Conservation (phyloP, 1,284 basidiomycete species). For the Puccinia novopanici region DNA sequence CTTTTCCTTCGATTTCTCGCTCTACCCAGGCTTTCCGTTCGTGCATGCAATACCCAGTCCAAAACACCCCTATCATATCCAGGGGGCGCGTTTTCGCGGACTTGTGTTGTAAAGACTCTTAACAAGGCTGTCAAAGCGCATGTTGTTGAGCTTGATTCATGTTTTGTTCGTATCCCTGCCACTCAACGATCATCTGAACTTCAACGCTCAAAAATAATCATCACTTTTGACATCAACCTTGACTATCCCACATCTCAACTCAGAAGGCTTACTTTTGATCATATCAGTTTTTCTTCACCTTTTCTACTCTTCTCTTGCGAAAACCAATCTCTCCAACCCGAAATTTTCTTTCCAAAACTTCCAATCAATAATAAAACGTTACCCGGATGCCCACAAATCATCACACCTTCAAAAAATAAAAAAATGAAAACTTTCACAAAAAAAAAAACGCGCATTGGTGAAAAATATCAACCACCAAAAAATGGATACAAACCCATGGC, state of each 20-base stretch:
- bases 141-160: constrained; percentile 41
- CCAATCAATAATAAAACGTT: background rate
- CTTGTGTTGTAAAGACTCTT: background rate
- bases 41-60: constrained; percentile 62
- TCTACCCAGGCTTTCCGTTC: constrained; percentile 69
- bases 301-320: background rate
- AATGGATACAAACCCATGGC: background rate
- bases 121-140: constrained; percentile 10
- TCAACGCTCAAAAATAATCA: constrained; percentile 14
- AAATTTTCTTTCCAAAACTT: background rate
- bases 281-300: background rate
- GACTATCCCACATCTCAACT: constrained; percentile 10
- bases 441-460: background rate
- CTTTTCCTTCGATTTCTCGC: constrained; percentile 56
- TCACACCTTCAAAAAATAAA: background rate
- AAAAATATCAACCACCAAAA: background rate
- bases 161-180: constrained; percentile 16
- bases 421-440: too few relatives aligned
- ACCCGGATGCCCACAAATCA: background rate
- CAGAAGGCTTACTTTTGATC: constrained; percentile 28
- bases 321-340: background rate
- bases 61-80: constrained; percentile 2
- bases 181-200: background rate
- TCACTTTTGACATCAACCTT: background rate
- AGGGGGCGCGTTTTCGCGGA: background rate